A percentile compares a stretch with the other conserved stretches of the same genome.
phyloP scores from a whole-genome alignment of 495 filamentous ascomycete genomes.

The Staphylotrichum longicolle region DNA sequence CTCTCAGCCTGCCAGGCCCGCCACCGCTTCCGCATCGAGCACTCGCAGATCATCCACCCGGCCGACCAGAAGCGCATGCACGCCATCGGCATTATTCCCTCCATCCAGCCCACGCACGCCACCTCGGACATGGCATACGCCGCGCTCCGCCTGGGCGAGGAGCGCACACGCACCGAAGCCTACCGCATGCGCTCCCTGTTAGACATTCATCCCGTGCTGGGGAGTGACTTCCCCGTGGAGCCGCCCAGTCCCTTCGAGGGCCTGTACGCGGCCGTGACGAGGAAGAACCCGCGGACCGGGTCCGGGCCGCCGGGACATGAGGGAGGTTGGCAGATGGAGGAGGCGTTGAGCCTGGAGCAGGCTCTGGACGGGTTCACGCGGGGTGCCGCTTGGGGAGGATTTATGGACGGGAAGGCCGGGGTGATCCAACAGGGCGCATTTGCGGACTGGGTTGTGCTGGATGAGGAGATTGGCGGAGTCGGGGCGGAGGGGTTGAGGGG shows the following conservation, averaged over 20 bases:
- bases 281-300: constrained; percentile 52
- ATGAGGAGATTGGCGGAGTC: constrained; percentile 41
- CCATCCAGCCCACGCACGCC: constrained; percentile 67
- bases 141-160: constrained; percentile 50
- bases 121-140: constrained; percentile 63
- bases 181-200: constrained; percentile 59
- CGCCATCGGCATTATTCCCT: constrained; percentile 57
- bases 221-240: constrained; percentile 66
- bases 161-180: constrained; percentile 48
- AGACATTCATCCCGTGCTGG: constrained; percentile 48
- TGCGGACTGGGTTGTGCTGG: constrained; percentile 64
- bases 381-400: constrained; percentile 45
- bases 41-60: constrained; percentile 63
- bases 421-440: constrained; percentile 51
- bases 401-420: constrained; percentile 52
- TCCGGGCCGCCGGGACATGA: constrained; percentile 42
- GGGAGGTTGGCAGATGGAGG: constrained; percentile 52
- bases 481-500: constrained; percentile 47
- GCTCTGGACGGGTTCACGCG: constrained; percentile 58
- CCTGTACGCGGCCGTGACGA: constrained; percentile 60
- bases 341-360: constrained; percentile 51
- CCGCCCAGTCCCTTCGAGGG: constrained; percentile 59
- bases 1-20: constrained; percentile 43
- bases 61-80: constrained; percentile 55
- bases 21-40: constrained; percentile 62